Conservation (phyloP, 495 filamentous ascomycete species). For the Hypoxylon subgilvum region DNA sequence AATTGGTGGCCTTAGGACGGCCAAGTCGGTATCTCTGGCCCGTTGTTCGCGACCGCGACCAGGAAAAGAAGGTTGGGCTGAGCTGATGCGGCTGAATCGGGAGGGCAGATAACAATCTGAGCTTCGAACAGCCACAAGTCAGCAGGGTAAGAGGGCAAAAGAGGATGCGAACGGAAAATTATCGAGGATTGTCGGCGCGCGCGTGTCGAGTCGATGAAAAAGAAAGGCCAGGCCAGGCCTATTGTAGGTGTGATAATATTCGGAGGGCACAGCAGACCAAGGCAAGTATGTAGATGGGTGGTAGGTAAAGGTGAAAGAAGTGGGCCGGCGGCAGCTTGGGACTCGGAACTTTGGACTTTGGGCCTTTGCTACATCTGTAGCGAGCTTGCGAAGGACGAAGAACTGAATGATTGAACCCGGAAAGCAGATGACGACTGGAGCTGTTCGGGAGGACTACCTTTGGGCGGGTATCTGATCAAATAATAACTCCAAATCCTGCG, state of each 20-base stretch:
- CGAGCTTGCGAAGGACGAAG: constrained; percentile 13
- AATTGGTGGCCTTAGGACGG: constrained; percentile 32
- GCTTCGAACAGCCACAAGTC: constrained; percentile 5
- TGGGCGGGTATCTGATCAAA: constrained; percentile 30
- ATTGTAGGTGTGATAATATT: constrained; percentile 38
- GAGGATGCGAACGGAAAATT: constrained; percentile 13
- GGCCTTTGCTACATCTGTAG: background rate
- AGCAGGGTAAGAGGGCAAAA: background rate
- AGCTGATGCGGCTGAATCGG: constrained; percentile 26
- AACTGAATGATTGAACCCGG: constrained; percentile 6
- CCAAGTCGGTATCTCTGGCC: constrained; percentile 24
- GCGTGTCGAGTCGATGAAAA: constrained; percentile 4
- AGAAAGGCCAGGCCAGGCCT: constrained; percentile 10
- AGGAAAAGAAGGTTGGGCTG: constrained; percentile 10
- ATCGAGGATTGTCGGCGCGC: constrained; percentile 22
- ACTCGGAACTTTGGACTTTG: background rate
- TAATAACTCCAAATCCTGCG: constrained; percentile 35
- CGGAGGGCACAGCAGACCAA: no score
- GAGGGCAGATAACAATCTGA: constrained; percentile 5
- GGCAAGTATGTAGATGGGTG: no score
- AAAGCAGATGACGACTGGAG: constrained; percentile 23
- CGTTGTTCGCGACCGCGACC: constrained; percentile 14
- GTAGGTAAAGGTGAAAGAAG: constrained; percentile 1
- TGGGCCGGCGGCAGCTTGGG: constrained; percentile 25
- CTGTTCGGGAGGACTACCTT: constrained; percentile 16